These are phyloP conservation scores for Lasiosphaeriaceae sp. DNA, from an alignment of 495 filamentous ascomycete species.

Conservation along the genomic window DNA sequence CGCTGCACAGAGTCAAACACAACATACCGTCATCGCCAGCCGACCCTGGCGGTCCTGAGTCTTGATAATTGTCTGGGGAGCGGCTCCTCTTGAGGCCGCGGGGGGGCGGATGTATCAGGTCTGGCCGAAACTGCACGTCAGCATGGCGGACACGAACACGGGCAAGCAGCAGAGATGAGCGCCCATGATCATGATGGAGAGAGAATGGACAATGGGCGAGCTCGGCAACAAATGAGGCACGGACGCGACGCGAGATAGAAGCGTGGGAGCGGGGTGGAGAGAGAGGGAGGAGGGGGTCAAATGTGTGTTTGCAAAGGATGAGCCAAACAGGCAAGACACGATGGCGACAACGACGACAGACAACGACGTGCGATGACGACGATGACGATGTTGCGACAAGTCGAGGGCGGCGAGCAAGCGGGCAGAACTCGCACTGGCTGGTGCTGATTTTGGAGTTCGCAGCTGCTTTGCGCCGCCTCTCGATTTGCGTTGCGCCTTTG, in stretches of 20 bases:
- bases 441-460: neutral
- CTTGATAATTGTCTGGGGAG: slow-evolving; percentile 74
- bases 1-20: slow-evolving; percentile 38
- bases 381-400: neutral
- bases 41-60: slow-evolving; percentile 54
- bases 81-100: slow-evolving; percentile 91
- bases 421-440: neutral
- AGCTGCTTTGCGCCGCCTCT: too few relatives aligned
- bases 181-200: slow-evolving; percentile 3
- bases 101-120: slow-evolving; percentile 39
- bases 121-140: slow-evolving; percentile 28
- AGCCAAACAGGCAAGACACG: too few relatives aligned
- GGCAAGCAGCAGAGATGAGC: neutral
- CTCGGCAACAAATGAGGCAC: too few relatives aligned
- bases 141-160: slow-evolving; percentile 14
- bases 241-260: too few relatives aligned
- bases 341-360: neutral
- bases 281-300: too few relatives aligned
- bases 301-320: too few relatives aligned
- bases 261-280: too few relatives aligned
- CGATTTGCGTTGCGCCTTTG: too few relatives aligned
- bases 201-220: too few relatives aligned
- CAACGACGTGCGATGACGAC: neutral
- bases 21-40: slow-evolving; percentile 82
- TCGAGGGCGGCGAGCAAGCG: neutral